These are phyloP conservation scores for Calonectria montana DNA, from an alignment of 2,329 filamentous ascomycete species.

Conservation along the genomic window DNA sequence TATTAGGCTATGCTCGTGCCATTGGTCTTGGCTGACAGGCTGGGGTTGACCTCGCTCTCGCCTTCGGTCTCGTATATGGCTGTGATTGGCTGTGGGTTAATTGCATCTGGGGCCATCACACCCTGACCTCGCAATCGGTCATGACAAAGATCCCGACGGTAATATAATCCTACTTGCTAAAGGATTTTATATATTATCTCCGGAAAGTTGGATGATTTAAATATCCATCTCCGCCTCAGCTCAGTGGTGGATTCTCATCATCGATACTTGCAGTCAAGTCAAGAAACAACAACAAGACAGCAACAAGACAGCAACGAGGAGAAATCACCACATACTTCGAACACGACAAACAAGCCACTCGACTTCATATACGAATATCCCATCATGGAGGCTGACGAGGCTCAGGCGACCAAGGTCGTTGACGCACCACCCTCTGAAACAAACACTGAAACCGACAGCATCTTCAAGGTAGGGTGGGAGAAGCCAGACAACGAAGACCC, in stretches of 20 bases:
- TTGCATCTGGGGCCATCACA: background rate
- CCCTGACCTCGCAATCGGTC: background rate
- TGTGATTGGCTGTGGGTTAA: background rate
- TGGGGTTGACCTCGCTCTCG: background rate
- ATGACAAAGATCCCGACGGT: background rate
- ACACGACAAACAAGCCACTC: background rate
- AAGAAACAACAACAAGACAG: background rate
- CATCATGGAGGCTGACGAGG: background rate
- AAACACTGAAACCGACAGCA: background rate
- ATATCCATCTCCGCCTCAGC: background rate
- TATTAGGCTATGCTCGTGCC: background rate
- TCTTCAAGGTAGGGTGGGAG: constrained; percentile 27
- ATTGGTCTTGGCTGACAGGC: background rate
- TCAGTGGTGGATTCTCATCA: background rate
- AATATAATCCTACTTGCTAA: background rate
- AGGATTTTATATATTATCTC: background rate
- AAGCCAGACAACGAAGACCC: constrained; percentile 61
- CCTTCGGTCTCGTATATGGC: background rate
- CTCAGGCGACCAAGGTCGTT: background rate
- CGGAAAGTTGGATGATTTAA: background rate
- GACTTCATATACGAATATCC: background rate
- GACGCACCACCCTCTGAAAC: background rate
- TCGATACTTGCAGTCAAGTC: background rate
- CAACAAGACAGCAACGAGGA: background rate
- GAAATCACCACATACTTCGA: background rate